phyloP scores from a whole-genome alignment of 2,329 filamentous ascomycete species.

The Cryphonectria nitschkei region DNA sequence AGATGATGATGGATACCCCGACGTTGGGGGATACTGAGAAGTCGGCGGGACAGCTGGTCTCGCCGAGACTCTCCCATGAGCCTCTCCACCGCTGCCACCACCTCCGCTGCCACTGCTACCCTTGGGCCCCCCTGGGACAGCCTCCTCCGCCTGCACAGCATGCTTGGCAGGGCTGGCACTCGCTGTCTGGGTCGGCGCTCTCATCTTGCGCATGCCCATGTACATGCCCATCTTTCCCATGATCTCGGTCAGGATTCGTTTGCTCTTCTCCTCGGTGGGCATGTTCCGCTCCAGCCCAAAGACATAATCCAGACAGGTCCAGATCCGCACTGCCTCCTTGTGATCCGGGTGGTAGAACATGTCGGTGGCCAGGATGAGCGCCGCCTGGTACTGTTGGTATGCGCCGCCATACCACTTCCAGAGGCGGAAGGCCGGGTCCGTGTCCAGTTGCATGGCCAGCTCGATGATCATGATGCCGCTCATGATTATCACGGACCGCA shows the following conservation, averaged over 20 bases:
- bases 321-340: conserved; percentile 66
- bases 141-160: conserved; percentile 38
- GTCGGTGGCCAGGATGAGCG: conserved; percentile 70
- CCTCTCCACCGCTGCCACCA: not conserved
- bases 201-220: conserved; percentile 59
- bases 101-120: too few species aligned
- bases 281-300: conserved; percentile 63
- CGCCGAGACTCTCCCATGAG: not conserved
- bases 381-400: conserved; percentile 73
- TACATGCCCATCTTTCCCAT: conserved; percentile 64
- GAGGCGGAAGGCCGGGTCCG: conserved; percentile 48
- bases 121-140: not conserved
- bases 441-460: conserved; percentile 52
- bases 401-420: conserved; percentile 76
- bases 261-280: conserved; percentile 59
- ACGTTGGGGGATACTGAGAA: conserved; percentile 13
- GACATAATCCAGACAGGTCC: conserved; percentile 72
- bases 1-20: not conserved
- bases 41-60: not conserved
- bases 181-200: conserved; percentile 52
- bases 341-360: conserved; percentile 62
- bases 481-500: conserved; percentile 67
- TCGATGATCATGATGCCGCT: conserved; percentile 58
- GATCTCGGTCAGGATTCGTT: conserved; percentile 65
- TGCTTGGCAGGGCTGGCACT: conserved; percentile 43